phyloP scores from a whole-genome alignment of 495 filamentous ascomycete species.

The Evernia prunastri region DNA sequence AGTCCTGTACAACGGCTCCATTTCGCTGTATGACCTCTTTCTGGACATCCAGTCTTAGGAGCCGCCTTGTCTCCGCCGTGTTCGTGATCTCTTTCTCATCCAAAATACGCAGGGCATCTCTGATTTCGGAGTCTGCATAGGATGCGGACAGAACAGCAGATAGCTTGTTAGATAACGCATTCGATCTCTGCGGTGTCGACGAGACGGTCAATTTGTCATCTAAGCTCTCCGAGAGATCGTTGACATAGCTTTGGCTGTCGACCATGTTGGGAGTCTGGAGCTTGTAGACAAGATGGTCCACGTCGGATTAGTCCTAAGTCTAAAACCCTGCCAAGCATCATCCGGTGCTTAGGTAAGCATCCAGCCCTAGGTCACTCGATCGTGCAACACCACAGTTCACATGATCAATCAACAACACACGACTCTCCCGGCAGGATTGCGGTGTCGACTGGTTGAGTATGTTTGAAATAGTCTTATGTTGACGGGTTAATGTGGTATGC shows the following conservation, averaged over 20 bases:
- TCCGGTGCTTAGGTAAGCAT: no score
- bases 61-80: conserved; percentile 69
- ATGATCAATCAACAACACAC: not conserved
- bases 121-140: conserved; percentile 87
- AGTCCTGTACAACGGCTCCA: conserved; percentile 83
- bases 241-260: not conserved
- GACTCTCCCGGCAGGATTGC: not conserved
- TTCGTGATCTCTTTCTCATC: conserved; percentile 68
- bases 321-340: no score
- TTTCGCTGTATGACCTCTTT: conserved; percentile 92
- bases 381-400: not conserved
- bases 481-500: not conserved
- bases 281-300: not conserved
- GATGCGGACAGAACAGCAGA: conserved; percentile 83
- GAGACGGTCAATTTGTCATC: conserved; percentile 15
- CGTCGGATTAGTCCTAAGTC: no score
- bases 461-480: not conserved
- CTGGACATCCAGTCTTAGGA: conserved; percentile 76
- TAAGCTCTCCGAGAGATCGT: conserved; percentile 12
- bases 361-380: no score
- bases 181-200: conserved; percentile 31
- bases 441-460: not conserved
- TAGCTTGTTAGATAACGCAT: conserved; percentile 66
- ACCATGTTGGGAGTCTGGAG: conserved; percentile 4
- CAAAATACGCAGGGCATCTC: conserved; percentile 72